phyloP scores from a whole-genome alignment of 129 eudicot species.

The Helichrysum umbraculigerum region DNA sequence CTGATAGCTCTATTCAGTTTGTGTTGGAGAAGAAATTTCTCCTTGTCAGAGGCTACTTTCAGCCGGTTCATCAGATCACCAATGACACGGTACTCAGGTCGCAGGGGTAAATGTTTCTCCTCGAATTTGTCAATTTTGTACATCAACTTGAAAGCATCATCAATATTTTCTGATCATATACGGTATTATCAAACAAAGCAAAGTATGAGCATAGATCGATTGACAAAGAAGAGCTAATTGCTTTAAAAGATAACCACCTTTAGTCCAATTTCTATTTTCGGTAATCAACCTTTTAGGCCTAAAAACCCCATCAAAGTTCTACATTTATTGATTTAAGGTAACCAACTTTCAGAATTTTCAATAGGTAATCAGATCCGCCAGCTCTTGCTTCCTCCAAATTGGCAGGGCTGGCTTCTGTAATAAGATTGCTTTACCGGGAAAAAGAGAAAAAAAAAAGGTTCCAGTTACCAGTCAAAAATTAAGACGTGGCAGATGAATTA shows the following conservation, averaged over 20 bases:
- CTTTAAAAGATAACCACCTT: too few species aligned
- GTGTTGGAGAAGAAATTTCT: slow-evolving; percentile 79
- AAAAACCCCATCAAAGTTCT: too few species aligned
- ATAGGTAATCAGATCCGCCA: too few species aligned
- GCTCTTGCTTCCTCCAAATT: too few species aligned
- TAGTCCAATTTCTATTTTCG: too few species aligned
- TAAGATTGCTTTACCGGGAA: too few species aligned
- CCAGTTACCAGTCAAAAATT: neutral
- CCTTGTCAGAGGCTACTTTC: slow-evolving; percentile 79
- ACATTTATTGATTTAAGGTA: too few species aligned
- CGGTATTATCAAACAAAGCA: neutral
- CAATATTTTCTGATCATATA: slow-evolving; percentile 49
- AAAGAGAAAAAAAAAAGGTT: neutral
- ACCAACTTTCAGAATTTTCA: too few species aligned
- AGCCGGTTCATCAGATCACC: slow-evolving; percentile 82
- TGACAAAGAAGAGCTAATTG: too few species aligned
- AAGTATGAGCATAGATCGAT: neutral
- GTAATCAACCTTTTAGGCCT: too few species aligned
- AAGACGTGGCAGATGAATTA: neutral
- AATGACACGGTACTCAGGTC: slow-evolving; percentile 76
- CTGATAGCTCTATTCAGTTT: slow-evolving; percentile 87
- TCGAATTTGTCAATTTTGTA: slow-evolving; percentile 67
- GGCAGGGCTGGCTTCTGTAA: too few species aligned
- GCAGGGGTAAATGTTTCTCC: slow-evolving; percentile 59
- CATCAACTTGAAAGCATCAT: slow-evolving; percentile 76